Percentiles rank a stretch among this genome's conserved stretches.
Conservation (phyloP, 257 asterid species). For the Solanum pinnatisectum region DNA sequence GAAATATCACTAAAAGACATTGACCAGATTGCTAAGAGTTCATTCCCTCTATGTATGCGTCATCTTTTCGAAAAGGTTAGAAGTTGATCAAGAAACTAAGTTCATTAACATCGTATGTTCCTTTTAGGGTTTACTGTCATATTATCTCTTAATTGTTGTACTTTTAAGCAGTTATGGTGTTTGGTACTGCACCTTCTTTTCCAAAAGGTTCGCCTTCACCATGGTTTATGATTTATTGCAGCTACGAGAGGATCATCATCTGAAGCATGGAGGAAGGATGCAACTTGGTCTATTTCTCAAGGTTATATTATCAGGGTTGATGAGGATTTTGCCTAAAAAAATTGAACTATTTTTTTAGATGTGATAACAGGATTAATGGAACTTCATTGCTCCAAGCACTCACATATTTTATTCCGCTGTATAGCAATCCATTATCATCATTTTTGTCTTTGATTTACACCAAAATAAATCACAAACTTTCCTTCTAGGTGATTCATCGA, state of each 20-base stretch:
- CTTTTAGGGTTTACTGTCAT: not conserved
- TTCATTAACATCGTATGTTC: not conserved
- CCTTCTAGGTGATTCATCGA: not conserved
- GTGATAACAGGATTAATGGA: not conserved
- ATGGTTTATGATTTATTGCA: slow-evolving; percentile 15
- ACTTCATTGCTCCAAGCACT: not conserved
- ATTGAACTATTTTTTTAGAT: not conserved
- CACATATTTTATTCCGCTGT: not conserved
- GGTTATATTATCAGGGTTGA: slow-evolving; percentile 27
- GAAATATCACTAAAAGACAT: slow-evolving; percentile 76
- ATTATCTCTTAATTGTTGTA: not conserved
- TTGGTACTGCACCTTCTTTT: not conserved
- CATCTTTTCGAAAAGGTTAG: slow-evolving; percentile 84
- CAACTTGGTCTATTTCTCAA: slow-evolving; percentile 91
- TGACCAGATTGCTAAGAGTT: slow-evolving; percentile 78
- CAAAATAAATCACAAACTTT: not conserved
- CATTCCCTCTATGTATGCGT: slow-evolving; percentile 99
- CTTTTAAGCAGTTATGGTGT: not conserved
- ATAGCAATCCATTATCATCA: not conserved
- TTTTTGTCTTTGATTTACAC: not conserved
- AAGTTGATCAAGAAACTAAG: not conserved
- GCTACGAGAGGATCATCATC: slow-evolving; percentile 98
- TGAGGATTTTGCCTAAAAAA: not conserved
- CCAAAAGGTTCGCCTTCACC: not conserved
- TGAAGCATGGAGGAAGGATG: slow-evolving; percentile 98